Evolutionary conservation across 495 filamentous ascomycete species (phyloP), one percentile per base, ranked within the genome.

Genomic region (Daldinia grandis): DNA sequence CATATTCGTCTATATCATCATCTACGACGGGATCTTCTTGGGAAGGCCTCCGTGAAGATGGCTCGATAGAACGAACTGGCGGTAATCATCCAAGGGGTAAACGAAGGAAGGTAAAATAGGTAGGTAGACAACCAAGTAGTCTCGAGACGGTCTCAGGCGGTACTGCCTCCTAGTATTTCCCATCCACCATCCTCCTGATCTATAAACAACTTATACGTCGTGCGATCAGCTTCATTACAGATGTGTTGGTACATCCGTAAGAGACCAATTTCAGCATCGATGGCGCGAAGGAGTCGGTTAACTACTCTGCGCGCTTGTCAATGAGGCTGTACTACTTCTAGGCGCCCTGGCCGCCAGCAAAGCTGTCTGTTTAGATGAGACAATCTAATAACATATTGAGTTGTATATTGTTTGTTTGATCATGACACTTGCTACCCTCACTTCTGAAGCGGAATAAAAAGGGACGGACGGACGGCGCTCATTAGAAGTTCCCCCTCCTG

Each of bases 141-240:
- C 66, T 62, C 30, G 40, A 44, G 42, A 47, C 42, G 42, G 42
- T 53, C 30, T 21, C 57, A 17, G 57, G 50, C 59, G 15, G 54
- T 64, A 56, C 59, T 64, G 35, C 47, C 49, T 64, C 69, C 42
- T 63, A 31, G 37, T 38, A 37, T 60, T 40, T 66, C 54, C 54
- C 31, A 35, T 58, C 47, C 17, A 19, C 30, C 56, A 72, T 72
- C 69, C 69, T 72, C 30, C 69, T 72, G 64, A 61, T 65, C 60
- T 68, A 72, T 68, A 68, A 72, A 68, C 68, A 66, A 63, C 66
- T 55, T 55, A 49, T 44, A 58, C 49, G 50, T 51, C 33, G 56
- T 64, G 47, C 33, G 47, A 58, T 53, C 33, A 24, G 14, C 51
- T 62, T 65, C 62, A 33, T 53, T 53, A 25, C 57, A 30, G 17